Percentiles rank a stretch among this genome's conserved stretches.
Evolutionary conservation across 1,284 basidiomycete species (phyloP).

Genomic region (Boletellus deceptivus): DNA sequence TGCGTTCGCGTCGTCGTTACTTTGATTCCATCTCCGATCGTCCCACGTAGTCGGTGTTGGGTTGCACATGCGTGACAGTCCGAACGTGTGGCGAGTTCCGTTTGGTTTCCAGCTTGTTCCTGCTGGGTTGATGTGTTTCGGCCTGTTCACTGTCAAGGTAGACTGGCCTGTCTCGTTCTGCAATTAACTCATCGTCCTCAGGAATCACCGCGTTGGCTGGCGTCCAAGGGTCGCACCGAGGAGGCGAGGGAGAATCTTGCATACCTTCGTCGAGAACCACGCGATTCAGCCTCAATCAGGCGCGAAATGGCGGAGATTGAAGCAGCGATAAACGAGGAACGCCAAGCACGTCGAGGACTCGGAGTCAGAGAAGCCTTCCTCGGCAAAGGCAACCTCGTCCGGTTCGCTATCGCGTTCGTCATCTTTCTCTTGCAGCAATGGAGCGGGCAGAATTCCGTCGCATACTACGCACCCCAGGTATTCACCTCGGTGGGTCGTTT

Average conservation of each 20-base stretch:
- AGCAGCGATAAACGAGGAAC: conserved; percentile 64
- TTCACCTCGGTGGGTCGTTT: conserved; percentile 53
- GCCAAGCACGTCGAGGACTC: conserved; percentile 51
- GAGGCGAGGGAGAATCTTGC: conserved; percentile 54
- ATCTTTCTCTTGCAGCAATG: conserved; percentile 60
- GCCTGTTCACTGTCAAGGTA: conserved; percentile 68
- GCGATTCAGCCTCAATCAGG: conserved; percentile 49
- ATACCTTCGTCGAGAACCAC: conserved; percentile 53
- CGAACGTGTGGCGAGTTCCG: conserved; percentile 67
- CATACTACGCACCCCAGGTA: conserved; percentile 77
- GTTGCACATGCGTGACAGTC: conserved; percentile 47
- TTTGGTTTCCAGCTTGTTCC: conserved; percentile 78
- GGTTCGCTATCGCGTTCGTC: conserved; percentile 54
- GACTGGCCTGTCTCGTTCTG: conserved; percentile 23
- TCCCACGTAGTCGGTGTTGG: conserved; percentile 55
- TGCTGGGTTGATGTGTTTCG: conserved; percentile 72
- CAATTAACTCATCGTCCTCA: conserved; percentile 35
- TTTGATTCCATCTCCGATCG: background rate
- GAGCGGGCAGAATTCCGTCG: conserved; percentile 59
- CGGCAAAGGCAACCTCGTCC: conserved; percentile 69
- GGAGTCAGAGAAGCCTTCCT: conserved; percentile 68
- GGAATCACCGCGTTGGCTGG: conserved; percentile 67
- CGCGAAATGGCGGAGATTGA: conserved; percentile 62
- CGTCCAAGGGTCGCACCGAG: conserved; percentile 49
- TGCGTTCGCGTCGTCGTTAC: conserved; percentile 33